Evolutionary conservation across 2,329 filamentous ascomycete genomes (phyloP).

Genomic region (Colletotrichum nymphaeae): DNA sequence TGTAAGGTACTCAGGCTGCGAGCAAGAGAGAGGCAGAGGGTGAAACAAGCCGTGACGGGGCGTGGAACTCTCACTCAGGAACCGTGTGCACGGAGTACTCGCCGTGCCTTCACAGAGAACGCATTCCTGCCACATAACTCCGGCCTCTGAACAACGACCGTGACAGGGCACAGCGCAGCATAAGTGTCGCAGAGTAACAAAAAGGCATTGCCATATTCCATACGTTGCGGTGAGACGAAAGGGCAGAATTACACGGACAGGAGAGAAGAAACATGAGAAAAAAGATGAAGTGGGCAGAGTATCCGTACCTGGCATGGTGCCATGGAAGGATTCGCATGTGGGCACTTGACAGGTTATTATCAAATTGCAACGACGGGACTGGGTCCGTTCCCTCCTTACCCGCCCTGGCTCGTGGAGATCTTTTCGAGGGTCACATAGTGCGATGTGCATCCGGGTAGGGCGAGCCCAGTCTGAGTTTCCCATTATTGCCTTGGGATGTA

Average conservation of each 20-base stretch:
- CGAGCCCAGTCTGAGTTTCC: not conserved
- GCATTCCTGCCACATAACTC: not conserved
- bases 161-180: constrained; percentile 7
- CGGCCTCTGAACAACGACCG: not conserved
- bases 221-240: not conserved
- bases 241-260: not conserved
- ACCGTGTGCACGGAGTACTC: constrained; percentile 4
- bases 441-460: not conserved
- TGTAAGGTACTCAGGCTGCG: not conserved
- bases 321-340: not conserved
- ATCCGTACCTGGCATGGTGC: not conserved
- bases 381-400: not conserved
- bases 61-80: constrained; percentile 15
- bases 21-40: not conserved
- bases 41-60: constrained; percentile 28
- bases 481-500: not conserved
- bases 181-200: not conserved
- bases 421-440: not conserved
- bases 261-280: not conserved
- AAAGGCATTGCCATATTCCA: not conserved
- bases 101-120: constrained; percentile 4
- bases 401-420: not conserved
- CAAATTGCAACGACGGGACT: not conserved
- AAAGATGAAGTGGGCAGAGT: not conserved
- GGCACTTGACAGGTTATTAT: not conserved